A percentile compares a stretch with the other conserved stretches of the same genome.
Conservation (phyloP, 1,139 yeast genomes). For the Hanseniaspora sp. region DNA sequence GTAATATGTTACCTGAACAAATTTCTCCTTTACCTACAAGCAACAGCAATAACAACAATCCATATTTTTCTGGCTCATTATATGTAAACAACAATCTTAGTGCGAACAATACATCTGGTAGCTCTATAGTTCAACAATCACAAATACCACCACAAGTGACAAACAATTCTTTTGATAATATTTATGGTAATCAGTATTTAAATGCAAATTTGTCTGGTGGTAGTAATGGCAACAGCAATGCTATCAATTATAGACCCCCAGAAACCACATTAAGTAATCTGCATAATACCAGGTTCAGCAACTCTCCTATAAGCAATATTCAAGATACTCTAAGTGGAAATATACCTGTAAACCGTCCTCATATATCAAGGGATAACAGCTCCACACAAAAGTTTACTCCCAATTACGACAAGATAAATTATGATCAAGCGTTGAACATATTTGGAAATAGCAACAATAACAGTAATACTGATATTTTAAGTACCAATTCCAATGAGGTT, state of each 20-base stretch:
- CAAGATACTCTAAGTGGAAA: background rate
- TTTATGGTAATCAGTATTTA: background rate
- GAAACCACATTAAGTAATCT: too few species aligned
- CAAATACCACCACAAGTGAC: background rate
- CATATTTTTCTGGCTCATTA: background rate
- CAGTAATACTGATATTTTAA: too few species aligned
- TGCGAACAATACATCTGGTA: background rate
- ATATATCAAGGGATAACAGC: background rate
- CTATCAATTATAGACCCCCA: too few species aligned
- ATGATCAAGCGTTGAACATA: background rate
- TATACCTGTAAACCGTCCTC: background rate
- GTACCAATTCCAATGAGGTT: background rate
- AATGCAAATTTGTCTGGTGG: background rate
- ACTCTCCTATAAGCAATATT: background rate
- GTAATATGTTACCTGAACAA: background rate
- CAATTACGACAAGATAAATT: conserved; percentile 9
- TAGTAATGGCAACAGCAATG: too few species aligned
- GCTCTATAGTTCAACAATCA: background rate
- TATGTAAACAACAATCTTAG: background rate
- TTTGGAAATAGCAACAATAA: background rate
- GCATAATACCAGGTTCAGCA: background rate
- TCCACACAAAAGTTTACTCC: background rate
- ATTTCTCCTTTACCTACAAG: background rate
- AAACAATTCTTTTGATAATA: background rate
- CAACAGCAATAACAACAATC: background rate